Base-by-base conservation (phyloP, 257 asterid species). In the Solanum ahanhuiri region DNA sequence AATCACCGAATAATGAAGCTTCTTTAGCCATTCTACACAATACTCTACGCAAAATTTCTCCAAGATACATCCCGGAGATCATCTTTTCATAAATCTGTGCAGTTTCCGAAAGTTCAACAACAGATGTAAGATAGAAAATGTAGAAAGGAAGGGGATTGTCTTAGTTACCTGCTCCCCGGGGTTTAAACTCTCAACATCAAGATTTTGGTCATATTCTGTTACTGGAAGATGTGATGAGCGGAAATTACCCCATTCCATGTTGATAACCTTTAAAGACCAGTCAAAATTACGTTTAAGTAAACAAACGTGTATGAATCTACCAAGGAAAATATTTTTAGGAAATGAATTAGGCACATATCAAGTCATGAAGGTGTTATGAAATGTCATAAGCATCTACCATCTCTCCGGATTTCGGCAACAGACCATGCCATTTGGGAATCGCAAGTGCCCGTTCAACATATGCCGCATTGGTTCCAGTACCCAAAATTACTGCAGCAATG, bases 161-260 rank as follows among this genome's bases (percentile, higher is more conserved):
- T 22, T 57, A 25, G 31, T 85, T 11, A 94, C 98, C 98, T 95
- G 99, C 87, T 96, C 98, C 18, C 98, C 98, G 6, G 99, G 98
- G 88, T 96, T 95, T 51, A 94, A 90, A 88, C 98, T 95, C 85
- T 94, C 98, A 70, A 91, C 92, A 89, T 96, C 98, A 31, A 96
- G 94, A 84, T 88, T 87, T 75, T 89, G 92, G 86, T 96, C 99
- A 83, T 93, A 95, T 87, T 92, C 95, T 12, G 99, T 93, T 48
- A 94, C 89, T 23, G 98, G 98, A 87, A 96, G 94, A 92, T 94
- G 98, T 25, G 98, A 92, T 18, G 98, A 95, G 63, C 91, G 92
- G 86, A 96, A 95, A 83, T 95, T 95, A 77, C 99, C 99, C 98
- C 99, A 96, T 89, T 96, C 99, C 98, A 93, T 93, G 94, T 96